A percentile compares a stretch with the other conserved stretches of the same genome.
Conservation (phyloP, 805 yeast genomes). For the Priceomyces fermenticarens region DNA sequence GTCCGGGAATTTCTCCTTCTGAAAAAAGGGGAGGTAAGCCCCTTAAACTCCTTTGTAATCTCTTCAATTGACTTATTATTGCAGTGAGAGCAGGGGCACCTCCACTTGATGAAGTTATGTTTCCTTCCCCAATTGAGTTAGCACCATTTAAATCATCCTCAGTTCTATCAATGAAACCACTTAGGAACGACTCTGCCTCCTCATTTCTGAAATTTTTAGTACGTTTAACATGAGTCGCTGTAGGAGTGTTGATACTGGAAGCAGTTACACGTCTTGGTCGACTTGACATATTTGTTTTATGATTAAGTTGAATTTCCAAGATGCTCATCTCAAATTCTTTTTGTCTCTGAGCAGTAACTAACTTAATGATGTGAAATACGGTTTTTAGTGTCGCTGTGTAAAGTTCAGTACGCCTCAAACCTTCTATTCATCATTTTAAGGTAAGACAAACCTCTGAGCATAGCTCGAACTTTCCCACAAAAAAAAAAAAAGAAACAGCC, state of each 20-base stretch:
- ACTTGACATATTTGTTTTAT: constrained; percentile 16
- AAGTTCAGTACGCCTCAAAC: neutral
- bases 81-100: constrained; percentile 26
- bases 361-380: neutral
- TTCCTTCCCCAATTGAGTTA: constrained; percentile 19
- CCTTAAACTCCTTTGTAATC: constrained; percentile 74
- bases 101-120: constrained; percentile 30
- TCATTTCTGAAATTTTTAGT: constrained; percentile 28
- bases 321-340: constrained; percentile 1
- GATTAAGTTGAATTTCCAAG: neutral
- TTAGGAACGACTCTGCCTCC: constrained; percentile 45
- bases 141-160: constrained; percentile 29
- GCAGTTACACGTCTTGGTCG: constrained; percentile 42
- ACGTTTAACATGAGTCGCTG: constrained; percentile 32
- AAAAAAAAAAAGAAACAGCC: too few relatives aligned
- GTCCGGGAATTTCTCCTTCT: constrained; percentile 11
- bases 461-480: too few relatives aligned
- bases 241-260: constrained; percentile 49
- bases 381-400: neutral
- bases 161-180: constrained; percentile 40
- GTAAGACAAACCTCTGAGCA: too few relatives aligned
- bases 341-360: too few relatives aligned
- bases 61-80: constrained; percentile 58
- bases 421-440: too few relatives aligned
- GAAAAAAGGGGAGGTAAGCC: constrained; percentile 66